Evolutionary conservation across 169 alveolate genomes (phyloP), one percentile per base, ranked within the genome.

Genomic region (Cyclospora cayetanensis): DNA sequence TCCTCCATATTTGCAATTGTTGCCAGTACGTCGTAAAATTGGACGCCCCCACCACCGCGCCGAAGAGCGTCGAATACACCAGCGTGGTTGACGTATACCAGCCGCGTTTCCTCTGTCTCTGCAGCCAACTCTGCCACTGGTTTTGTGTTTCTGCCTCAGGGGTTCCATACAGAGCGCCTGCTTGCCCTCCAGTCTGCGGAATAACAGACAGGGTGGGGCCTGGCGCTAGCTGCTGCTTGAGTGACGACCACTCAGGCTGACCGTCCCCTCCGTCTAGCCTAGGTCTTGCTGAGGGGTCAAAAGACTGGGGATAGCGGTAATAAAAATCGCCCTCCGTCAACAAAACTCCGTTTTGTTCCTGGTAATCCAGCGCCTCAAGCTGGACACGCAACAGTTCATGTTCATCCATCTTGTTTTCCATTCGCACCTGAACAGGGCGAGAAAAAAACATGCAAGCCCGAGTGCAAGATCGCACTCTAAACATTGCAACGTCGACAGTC

Each of bases 331-430:
- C 92, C 20, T 60, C 85, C 29, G 70, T 68, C 85, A 87, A 65
- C 60, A 87, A 9, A 29, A 79, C 87, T 22, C 92, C 92, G 87
- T 87, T 68, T 52, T 79, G 72, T 87, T 87, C 92, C 34, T 77
- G 82, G 52, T 79, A 79, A 39, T 87, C 92, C 87, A 87, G 35
- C n/a, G 92, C 92, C 76, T 53, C 87, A 76, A 87, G 50, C 55
- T 87, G 92, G 63, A 87, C 82, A 41, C 92, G 85, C 63, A 87
- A 65, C 87, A 87, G 70, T 34, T 87, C 87, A 34, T 87, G 87
- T 63, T 87, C 92, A 27, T 87, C 92, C 50, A 87, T 11, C 42
- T 60, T 77, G 77, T 87, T 77, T 37, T 87, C 92, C 85, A 87
- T 55, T 29, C 77, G 92, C 25, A 87, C 92, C 92, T 87, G 87